Percentiles rank a stretch among this genome's conserved stretches.
Evolutionary conservation across 345 rosid genomes (phyloP).

Genomic region (Schrenkiella parvula): DNA sequence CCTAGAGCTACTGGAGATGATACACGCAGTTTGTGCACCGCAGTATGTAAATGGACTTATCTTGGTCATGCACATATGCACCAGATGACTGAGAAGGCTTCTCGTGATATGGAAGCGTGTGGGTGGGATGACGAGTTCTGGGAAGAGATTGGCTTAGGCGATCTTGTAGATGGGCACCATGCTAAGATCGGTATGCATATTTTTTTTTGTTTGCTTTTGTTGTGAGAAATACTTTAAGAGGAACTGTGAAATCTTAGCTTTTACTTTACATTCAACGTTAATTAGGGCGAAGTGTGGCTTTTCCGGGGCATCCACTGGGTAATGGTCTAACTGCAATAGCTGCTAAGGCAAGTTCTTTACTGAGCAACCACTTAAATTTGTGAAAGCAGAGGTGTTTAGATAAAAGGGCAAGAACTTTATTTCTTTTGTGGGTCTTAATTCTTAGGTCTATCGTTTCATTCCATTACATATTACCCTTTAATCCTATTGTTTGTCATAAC

Average conservation of each 20-base stretch:
- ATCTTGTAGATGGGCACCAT: constrained; percentile 92
- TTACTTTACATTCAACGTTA: constrained; percentile 3
- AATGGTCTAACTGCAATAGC: constrained; percentile 83
- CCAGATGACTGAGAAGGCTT: constrained; percentile 63
- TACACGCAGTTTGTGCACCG: constrained; percentile 92
- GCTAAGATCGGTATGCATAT: constrained; percentile 77
- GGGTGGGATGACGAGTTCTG: constrained; percentile 99
- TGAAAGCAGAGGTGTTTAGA: constrained; percentile 30
- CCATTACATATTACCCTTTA: neutral
- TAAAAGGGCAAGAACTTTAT: neutral
- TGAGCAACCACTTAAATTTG: constrained; percentile 43
- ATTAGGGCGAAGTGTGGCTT: constrained; percentile 90
- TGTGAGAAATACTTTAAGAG: neutral
- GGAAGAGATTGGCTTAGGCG: constrained; percentile 98
- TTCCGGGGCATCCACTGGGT: constrained; percentile 96
- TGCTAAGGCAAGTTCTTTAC: constrained; percentile 73
- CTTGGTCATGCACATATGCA: constrained; percentile 99
- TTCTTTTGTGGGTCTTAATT: neutral
- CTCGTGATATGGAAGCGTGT: constrained; percentile 90
- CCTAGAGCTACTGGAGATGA: constrained; percentile 94
- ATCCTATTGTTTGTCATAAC: constrained; percentile 9
- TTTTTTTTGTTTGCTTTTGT: neutral
- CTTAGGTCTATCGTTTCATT: neutral
- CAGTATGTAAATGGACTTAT: constrained; percentile 97
- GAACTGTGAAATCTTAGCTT: neutral